These are phyloP conservation scores for Rosa rugosa DNA, from an alignment of 306 rosid species.

Conservation along the genomic window DNA sequence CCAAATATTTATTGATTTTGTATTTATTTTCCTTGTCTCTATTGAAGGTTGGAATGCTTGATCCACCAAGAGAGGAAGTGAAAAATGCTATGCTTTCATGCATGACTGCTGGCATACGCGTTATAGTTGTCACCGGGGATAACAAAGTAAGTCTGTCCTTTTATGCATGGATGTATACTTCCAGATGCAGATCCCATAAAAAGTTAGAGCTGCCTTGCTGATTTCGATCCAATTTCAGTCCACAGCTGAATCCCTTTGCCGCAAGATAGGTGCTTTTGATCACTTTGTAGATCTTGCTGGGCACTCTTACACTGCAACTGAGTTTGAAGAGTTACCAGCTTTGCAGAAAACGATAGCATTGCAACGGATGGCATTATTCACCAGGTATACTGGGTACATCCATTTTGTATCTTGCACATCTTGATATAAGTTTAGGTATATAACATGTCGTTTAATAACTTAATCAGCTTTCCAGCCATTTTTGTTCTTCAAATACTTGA, in stretches of 20 bases:
- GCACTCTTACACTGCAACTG: slow-evolving; percentile 87
- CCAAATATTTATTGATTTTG: slow-evolving; percentile 9
- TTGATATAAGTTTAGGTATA: slow-evolving; percentile 9
- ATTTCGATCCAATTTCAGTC: slow-evolving; percentile 52
- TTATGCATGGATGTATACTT: not conserved
- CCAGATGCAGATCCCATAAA: not conserved
- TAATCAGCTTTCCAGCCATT: not conserved
- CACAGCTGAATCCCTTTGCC: slow-evolving; percentile 97
- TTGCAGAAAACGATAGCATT: slow-evolving; percentile 81
- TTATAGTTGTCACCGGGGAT: slow-evolving; percentile 98
- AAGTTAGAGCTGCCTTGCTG: slow-evolving; percentile 28
- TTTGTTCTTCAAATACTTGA: slow-evolving; percentile 1
- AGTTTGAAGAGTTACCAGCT: slow-evolving; percentile 92
- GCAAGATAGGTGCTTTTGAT: slow-evolving; percentile 95
- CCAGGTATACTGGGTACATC: slow-evolving; percentile 50
- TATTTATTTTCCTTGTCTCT: slow-evolving; percentile 14
- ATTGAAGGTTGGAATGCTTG: slow-evolving; percentile 93
- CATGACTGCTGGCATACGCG: slow-evolving; percentile 98
- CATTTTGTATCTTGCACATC: not conserved
- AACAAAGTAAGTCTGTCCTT: slow-evolving; percentile 63
- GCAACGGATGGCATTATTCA: slow-evolving; percentile 91
- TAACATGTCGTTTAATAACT: not conserved
- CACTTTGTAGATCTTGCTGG: slow-evolving; percentile 72
- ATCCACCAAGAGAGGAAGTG: slow-evolving; percentile 99
- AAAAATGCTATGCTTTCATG: slow-evolving; percentile 90